Base-by-base conservation (phyloP, 2,329 filamentous ascomycete genomes). In the Cladophialophora yegresii region DNA sequence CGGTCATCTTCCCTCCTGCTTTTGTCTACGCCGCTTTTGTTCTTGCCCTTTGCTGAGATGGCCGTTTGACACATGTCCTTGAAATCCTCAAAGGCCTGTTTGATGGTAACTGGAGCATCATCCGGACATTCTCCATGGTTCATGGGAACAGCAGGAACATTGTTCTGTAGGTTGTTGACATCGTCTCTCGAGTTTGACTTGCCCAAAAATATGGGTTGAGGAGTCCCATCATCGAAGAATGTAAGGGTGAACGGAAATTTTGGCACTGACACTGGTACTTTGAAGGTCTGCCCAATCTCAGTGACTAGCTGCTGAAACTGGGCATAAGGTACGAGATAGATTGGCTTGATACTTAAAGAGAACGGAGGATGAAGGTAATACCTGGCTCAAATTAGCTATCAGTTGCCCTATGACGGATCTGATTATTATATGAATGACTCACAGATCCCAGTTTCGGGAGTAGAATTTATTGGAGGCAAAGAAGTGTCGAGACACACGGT, bases 401-500 rank as follows among this genome's bases (percentile, higher is more conserved):
- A 58, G 45, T 30, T 22, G 45, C 12, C 43, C 20, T 8, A 22
- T 40, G 10, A 23, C n/a, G 13, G 5, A 54, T 23, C 57, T 62
- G 16, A 20, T n/a, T 16, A 43, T 8, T 8, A n/a, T 43, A 20
- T n/a, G 13, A 7, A 6, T 22, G 3, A 82, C 88, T 82, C 81
- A 95, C 90, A 96, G 78, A 67, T 93, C 87, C 92, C 92, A 96
- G 10, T 79, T 72, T 64, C 85, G 82, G 1, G 79, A 76, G 71
- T 84, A 85, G 68, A 82, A 79, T 58, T 80, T 75, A 2, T 76
- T 77, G 5, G 63, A 67, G 20, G 76, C 75, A 61, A 81, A 82
- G 66, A 78, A 81, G 8, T 61, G 68, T 36, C 72, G 69, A 4
- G 77, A 76, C 40, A 80, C 75, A 26, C 53, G 61, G 54, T 78